A percentile compares a stretch with the other conserved stretches of the same genome.
These are phyloP conservation scores for Serendipita sp. DNA, from an alignment of 768 basidiomycete genomes.

Conservation along the genomic window DNA sequence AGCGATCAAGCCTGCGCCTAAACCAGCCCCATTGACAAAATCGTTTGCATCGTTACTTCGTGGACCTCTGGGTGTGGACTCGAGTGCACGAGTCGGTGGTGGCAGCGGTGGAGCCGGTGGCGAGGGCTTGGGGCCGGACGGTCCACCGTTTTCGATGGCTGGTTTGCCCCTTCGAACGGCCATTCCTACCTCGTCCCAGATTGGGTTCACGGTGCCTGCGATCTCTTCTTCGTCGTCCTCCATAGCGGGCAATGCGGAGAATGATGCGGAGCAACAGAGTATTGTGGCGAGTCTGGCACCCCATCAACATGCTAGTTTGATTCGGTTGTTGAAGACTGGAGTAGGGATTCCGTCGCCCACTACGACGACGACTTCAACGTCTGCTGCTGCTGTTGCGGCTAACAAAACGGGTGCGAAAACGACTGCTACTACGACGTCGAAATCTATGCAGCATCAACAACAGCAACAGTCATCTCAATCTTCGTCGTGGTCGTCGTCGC, in stretches of 20 bases:
- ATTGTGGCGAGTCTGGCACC: constrained; percentile 9
- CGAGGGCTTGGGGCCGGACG: neutral
- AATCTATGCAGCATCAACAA: constrained; percentile 19
- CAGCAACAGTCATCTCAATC: constrained; percentile 28
- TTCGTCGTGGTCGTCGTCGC: constrained; percentile 11
- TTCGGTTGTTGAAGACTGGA: constrained; percentile 60
- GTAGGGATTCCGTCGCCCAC: constrained; percentile 22
- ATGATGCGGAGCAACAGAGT: neutral
- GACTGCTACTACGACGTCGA: constrained; percentile 32
- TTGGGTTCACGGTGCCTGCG: neutral
- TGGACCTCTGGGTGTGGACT: neutral
- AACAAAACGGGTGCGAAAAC: constrained; percentile 18
- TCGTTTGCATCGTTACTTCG: constrained; percentile 5
- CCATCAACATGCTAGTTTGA: constrained; percentile 47
- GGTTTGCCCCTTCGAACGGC: neutral
- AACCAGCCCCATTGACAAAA: constrained; percentile 17
- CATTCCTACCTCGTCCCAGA: neutral
- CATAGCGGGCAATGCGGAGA: too few species aligned
- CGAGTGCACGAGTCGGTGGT: neutral
- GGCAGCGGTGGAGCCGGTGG: neutral
- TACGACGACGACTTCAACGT: constrained; percentile 12
- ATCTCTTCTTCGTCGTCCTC: neutral
- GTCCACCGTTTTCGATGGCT: neutral
- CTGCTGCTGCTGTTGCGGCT: constrained; percentile 17
- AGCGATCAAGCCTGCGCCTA: constrained; percentile 6